phyloP scores from a whole-genome alignment of 306 rosid species.

The Castanea crenata region DNA sequence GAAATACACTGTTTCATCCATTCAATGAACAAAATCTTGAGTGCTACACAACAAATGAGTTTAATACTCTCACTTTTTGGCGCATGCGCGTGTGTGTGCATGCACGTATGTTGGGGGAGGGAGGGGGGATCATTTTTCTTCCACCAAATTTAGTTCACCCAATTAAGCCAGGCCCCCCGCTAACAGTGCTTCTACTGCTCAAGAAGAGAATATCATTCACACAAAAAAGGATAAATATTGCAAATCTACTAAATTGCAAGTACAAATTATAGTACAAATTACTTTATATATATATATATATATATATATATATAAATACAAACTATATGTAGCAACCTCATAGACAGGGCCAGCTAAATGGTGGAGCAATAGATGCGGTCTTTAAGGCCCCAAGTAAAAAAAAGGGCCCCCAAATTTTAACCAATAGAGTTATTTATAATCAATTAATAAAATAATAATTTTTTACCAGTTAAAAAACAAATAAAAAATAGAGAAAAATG shows the following conservation, averaged over 20 bases:
- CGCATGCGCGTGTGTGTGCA: too few species aligned
- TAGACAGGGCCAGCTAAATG: slow-evolving; percentile 4
- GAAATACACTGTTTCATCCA: neutral
- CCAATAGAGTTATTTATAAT: too few species aligned
- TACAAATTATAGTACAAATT: slow-evolving; percentile 3
- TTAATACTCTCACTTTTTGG: neutral
- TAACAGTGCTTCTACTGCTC: neutral
- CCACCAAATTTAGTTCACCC: neutral
- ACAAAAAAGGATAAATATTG: neutral
- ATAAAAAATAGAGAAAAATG: too few species aligned
- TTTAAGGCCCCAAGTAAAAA: too few species aligned
- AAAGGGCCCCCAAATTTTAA: too few species aligned
- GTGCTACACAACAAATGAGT: neutral
- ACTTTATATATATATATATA: neutral
- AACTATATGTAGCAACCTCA: slow-evolving; percentile 50
- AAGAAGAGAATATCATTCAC: neutral
- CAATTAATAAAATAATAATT: too few species aligned
- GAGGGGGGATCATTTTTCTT: neutral
- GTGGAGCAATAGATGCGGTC: too few species aligned
- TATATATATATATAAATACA: neutral
- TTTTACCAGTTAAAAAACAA: too few species aligned
- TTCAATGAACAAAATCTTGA: neutral
- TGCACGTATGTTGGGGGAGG: too few species aligned
- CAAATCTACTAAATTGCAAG: neutral
- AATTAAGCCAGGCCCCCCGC: neutral